Base-by-base conservation (phyloP, 108 stramenopile genomes). In the Hondaea fermentalgiana region DNA sequence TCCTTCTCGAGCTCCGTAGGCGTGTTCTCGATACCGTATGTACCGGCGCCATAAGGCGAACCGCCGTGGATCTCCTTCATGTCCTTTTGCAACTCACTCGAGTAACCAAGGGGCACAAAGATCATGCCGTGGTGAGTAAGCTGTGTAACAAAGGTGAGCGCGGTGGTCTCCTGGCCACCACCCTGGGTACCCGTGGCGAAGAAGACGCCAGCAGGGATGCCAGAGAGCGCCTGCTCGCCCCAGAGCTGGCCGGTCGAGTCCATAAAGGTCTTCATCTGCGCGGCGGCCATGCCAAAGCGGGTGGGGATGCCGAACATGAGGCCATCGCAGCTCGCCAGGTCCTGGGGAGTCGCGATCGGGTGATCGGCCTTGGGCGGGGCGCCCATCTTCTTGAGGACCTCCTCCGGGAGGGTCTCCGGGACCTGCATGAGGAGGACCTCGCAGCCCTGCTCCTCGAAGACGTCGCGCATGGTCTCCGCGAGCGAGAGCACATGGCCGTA, bases 231-330 rank as follows among this genome's bases (percentile, higher is more conserved):
- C 21, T 91, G 91, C 45, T 10, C 83, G 59, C 92, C 91, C 92
- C 92, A 92, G 57, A 92, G 90, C 12, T 43, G 19, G 35, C 92
- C 92, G 23, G 92, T 92, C 21, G 90, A 51, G 88, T 92, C 92
- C 4, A 91, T 72, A 71, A 92, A 91, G 45, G 91, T 12, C 90
- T 92, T 92, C 92, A 92, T 90, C 88, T 92, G 92, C 21, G 92
- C 87, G 23, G 60, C 60, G 21, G 89, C 57, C 89, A 93, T 91
- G 76, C 95, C 95, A 87, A 92, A 96, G n/a, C 95, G 94, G 53
- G 94, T 94, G 45, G 91, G 90, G 58, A 96, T 47, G 44, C 95
- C 95, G 72, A 96, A 96, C 19, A 95, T 59, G 87, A 96, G 87
- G 60, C 95, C 95, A 58, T 96, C 95, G 87, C 89, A 93, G 42